Conservation (phyloP, 1,284 basidiomycete genomes). For the Ganoderma multipileum region DNA sequence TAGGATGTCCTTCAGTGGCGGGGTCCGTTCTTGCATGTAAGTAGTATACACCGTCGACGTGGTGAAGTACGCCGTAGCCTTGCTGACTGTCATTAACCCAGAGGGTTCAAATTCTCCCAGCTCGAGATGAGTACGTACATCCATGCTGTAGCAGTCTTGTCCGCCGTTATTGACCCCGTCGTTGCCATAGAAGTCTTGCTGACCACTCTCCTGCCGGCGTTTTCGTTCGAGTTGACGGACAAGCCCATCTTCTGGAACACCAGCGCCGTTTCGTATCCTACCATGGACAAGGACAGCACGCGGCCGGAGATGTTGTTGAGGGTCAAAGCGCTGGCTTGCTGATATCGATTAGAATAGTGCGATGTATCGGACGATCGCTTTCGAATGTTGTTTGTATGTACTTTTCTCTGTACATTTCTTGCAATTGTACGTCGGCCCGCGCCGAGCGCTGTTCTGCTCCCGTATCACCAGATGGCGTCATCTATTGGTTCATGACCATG, state of each 20-base stretch:
- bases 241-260: conserved; percentile 10
- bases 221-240: conserved; percentile 9
- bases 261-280: conserved; percentile 2
- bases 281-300: conserved; percentile 9
- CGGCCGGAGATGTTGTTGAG: conserved; percentile 11
- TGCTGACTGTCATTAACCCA: background rate
- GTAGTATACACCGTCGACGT: background rate
- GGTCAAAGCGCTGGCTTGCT: conserved; percentile 2
- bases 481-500: background rate
- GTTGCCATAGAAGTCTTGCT: background rate
- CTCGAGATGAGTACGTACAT: conserved; percentile 30
- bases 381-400: background rate
- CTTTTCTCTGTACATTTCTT: background rate
- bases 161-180: background rate
- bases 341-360: background rate
- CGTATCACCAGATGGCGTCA: background rate
- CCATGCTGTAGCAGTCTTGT: background rate
- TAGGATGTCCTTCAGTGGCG: conserved; percentile 28
- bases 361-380: background rate
- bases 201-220: background rate
- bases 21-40: conserved; percentile 19
- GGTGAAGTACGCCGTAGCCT: background rate
- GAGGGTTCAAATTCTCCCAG: conserved; percentile 31
- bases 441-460: background rate
- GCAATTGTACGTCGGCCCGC: background rate